Base-by-base conservation (phyloP, 176 grass and related monocot genomes). In the Poa annua region DNA sequence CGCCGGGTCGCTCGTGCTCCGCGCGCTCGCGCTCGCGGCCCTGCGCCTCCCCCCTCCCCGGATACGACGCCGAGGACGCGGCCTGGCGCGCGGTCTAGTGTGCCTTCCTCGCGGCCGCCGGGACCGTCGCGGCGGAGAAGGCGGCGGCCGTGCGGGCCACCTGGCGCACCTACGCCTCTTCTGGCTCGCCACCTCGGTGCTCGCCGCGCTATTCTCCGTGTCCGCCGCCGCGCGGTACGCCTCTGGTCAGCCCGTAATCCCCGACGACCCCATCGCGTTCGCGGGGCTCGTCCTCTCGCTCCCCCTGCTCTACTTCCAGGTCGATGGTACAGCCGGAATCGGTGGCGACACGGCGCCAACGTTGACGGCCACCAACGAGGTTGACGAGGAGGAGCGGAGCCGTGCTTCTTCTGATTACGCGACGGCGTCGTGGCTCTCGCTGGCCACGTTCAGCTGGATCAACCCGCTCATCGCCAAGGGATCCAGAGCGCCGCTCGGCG, bases 401-500 rank as follows among this genome's bases (percentile, higher is more conserved):
- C 10, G 33, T 17, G 59, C 7, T 16, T 9, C 54, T n/a, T 71
- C 50, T 6, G 62, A 36, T 6, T 94, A 91, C 69, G 60, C 84
- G 2, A 83, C 84, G 56, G 92, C 92, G 44, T 89, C 92, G 20
- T 38, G 90, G 81, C 45, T 91, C 13, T 91, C 92, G 81, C 77
- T 80, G 1, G 77, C 82, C 6, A 91, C 84, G 17, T 91, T 86
- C 60, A 41, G 36, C 2, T 91, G 92, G 92, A 91, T 94, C 54
- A 85, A 55, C 32, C 92, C 92, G 47, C 86, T 94, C 73, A 83
- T 94, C 77, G 7, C 54, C 54, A 85, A 91, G 78, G 92, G 92
- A 29, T 89, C 83, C 32, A 54, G 48, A 6, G 75, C 62, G 0
- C 1, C 89, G 2, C 78, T 94, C 4, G 26, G 34, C 19, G 62